phyloP scores from a whole-genome alignment of 2,329 filamentous ascomycete genomes.

The Falciphora oryzae region DNA sequence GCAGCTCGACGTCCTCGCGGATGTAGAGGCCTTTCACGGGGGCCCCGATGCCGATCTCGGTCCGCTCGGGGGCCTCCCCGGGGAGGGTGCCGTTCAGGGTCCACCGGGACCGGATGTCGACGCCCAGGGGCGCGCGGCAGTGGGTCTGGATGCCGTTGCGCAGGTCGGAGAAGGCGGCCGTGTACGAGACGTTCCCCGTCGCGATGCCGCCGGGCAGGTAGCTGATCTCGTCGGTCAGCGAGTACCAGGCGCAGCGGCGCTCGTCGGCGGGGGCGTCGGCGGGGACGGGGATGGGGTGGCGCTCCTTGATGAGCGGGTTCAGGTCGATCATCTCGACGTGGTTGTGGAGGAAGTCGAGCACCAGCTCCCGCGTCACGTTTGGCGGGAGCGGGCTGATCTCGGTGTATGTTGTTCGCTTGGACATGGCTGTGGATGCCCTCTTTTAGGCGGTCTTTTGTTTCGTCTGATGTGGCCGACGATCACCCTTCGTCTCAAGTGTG shows the following conservation, averaged over 20 bases:
- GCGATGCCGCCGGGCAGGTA: slow-evolving; percentile 64
- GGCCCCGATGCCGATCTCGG: slow-evolving; percentile 60
- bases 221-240: slow-evolving; percentile 68
- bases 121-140: slow-evolving; percentile 73
- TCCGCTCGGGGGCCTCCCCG: slow-evolving; percentile 59
- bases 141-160: slow-evolving; percentile 72
- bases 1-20: slow-evolving; percentile 79
- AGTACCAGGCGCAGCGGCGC: slow-evolving; percentile 69
- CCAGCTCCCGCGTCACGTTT: slow-evolving; percentile 61
- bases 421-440: slow-evolving; percentile 42
- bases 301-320: slow-evolving; percentile 74
- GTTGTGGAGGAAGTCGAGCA: slow-evolving; percentile 69
- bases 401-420: slow-evolving; percentile 66
- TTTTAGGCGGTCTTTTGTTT: neutral
- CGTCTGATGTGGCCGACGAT: no score
- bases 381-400: slow-evolving; percentile 72
- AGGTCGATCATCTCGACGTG: slow-evolving; percentile 82
- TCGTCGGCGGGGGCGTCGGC: slow-evolving; percentile 64
- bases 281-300: slow-evolving; percentile 63
- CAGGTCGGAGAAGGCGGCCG: slow-evolving; percentile 72
- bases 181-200: slow-evolving; percentile 67
- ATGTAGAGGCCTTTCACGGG: slow-evolving; percentile 69
- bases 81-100: slow-evolving; percentile 65
- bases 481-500: no score
- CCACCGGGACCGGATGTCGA: slow-evolving; percentile 77